phyloP scores from a whole-genome alignment of 495 filamentous ascomycete genomes.

The Apodospora peruviana region DNA sequence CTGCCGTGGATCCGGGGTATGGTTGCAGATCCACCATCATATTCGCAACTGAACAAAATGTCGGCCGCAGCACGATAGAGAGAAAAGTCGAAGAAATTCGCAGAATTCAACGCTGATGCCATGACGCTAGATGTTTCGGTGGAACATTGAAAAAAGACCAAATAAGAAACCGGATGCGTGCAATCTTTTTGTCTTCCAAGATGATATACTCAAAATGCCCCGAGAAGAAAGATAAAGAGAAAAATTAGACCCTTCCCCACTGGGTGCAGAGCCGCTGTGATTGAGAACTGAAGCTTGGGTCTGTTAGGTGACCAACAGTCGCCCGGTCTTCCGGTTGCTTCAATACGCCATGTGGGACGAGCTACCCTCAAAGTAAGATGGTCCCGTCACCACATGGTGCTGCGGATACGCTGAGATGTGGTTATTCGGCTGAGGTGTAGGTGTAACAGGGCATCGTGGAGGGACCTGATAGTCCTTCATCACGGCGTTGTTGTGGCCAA shows the following conservation, averaged over 20 bases:
- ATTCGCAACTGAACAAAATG: slow-evolving; percentile 5
- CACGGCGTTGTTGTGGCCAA: slow-evolving; percentile 37
- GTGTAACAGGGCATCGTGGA: slow-evolving; percentile 49
- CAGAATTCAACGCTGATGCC: slow-evolving; percentile 34
- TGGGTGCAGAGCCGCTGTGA: slow-evolving; percentile 9
- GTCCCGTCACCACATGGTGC: slow-evolving; percentile 20
- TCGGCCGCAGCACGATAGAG: slow-evolving; percentile 16
- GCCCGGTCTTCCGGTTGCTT: slow-evolving; percentile 13
- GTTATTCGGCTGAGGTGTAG: slow-evolving; percentile 35
- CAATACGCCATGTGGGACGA: slow-evolving; percentile 28
- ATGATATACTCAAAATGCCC: slow-evolving; percentile 32
- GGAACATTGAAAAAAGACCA: slow-evolving; percentile 17
- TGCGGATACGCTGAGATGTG: slow-evolving; percentile 13
- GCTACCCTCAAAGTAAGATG: slow-evolving; percentile 24
- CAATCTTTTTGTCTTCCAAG: slow-evolving; percentile 33
- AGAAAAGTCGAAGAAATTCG: slow-evolving; percentile 17
- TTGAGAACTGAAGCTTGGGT: slow-evolving; percentile 12
- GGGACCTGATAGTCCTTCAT: slow-evolving; percentile 43
- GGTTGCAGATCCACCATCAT: slow-evolving; percentile 7
- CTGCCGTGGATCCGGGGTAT: slow-evolving; percentile 19
- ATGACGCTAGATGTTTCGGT: slow-evolving; percentile 33
- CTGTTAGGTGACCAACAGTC: slow-evolving; percentile 2
- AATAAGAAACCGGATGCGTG: slow-evolving; percentile 31
- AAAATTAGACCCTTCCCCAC: slow-evolving; percentile 11
- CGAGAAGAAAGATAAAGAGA: slow-evolving; percentile 20